phyloP scores from a whole-genome alignment of 2,329 filamentous ascomycete genomes.

The Cladosporium sp. region DNA sequence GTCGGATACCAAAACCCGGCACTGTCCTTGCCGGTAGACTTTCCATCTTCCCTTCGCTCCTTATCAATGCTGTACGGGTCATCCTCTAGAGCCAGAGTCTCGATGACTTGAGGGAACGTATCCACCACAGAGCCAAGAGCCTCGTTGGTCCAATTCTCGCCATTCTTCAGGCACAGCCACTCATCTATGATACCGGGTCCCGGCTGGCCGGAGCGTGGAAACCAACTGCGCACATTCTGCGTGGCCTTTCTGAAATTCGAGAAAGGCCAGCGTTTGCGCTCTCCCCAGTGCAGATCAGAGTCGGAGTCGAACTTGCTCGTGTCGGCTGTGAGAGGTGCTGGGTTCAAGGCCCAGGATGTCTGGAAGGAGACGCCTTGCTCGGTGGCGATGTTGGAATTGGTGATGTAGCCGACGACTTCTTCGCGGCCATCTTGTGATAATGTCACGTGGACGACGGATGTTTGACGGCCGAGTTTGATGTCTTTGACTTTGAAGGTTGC shows the following conservation, averaged over 20 bases:
- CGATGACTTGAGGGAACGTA: constrained; percentile 63
- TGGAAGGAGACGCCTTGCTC: constrained; percentile 56
- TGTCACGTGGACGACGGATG: constrained; percentile 59
- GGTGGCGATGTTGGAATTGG: constrained; percentile 56
- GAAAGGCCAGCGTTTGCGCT: constrained; percentile 42
- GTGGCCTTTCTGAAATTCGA: constrained; percentile 47
- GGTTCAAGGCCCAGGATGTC: constrained; percentile 52
- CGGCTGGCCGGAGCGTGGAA: constrained; percentile 46
- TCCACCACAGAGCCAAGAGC: constrained; percentile 64
- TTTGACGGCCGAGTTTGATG: constrained; percentile 61
- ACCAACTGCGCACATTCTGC: constrained; percentile 49
- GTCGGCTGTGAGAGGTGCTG: constrained; percentile 40
- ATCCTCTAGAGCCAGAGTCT: constrained; percentile 37
- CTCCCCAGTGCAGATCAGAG: constrained; percentile 46
- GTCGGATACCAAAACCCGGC: constrained; percentile 70
- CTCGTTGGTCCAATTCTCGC: constrained; percentile 61
- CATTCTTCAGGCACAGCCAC: constrained; percentile 62
- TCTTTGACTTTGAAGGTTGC: constrained; percentile 57
- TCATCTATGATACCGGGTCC: constrained; percentile 51
- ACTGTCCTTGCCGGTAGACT: constrained; percentile 22
- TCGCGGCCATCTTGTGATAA: constrained; percentile 51
- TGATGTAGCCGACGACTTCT: constrained; percentile 63
- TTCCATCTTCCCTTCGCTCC: constrained; percentile 15
- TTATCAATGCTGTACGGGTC: constrained; percentile 32
- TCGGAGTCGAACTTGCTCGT: constrained; percentile 39